Evolutionary conservation across 306 rosid species (phyloP).

Genomic region (Citrullus mucosospermus): DNA sequence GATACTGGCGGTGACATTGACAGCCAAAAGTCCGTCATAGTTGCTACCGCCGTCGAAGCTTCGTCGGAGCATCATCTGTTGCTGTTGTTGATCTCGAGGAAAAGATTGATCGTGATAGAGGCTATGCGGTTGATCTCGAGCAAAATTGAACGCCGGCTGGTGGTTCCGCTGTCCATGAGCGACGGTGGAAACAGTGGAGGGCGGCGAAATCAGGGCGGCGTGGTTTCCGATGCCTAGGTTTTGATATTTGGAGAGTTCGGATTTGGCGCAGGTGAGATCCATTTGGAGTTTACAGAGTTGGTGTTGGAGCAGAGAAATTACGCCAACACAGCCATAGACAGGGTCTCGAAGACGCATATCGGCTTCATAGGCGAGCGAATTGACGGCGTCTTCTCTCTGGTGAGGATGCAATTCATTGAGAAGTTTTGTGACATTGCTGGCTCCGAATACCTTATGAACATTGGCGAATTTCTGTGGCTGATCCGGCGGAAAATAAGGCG

Average conservation of each 20-base stretch:
- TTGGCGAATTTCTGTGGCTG: slow-evolving; percentile 92
- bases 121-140: slow-evolving; percentile 24
- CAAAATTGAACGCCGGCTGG: slow-evolving; percentile 14
- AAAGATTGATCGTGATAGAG: slow-evolving; percentile 58
- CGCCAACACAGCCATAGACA: slow-evolving; percentile 86
- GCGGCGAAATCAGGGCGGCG: slow-evolving; percentile 29
- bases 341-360: slow-evolving; percentile 98
- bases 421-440: slow-evolving; percentile 84
- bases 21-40: slow-evolving; percentile 65
- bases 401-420: slow-evolving; percentile 87
- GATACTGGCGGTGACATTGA: slow-evolving; percentile 66
- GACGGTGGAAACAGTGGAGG: slow-evolving; percentile 3
- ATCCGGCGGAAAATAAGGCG: slow-evolving; percentile 93
- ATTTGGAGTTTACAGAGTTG: slow-evolving; percentile 92
- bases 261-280: slow-evolving; percentile 84
- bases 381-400: slow-evolving; percentile 89
- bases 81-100: slow-evolving; percentile 37
- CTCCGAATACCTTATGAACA: slow-evolving; percentile 87
- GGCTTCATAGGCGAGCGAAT: slow-evolving; percentile 92
- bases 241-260: slow-evolving; percentile 75
- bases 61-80: slow-evolving; percentile 21
- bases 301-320: slow-evolving; percentile 87
- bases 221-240: slow-evolving; percentile 36
- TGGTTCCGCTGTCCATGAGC: slow-evolving; percentile 4
- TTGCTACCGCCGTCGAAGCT: slow-evolving; percentile 22